A percentile compares a stretch with the other conserved stretches of the same genome.
phyloP scores from a whole-genome alignment of 805 yeast species.

The Candida silvicultrix region DNA sequence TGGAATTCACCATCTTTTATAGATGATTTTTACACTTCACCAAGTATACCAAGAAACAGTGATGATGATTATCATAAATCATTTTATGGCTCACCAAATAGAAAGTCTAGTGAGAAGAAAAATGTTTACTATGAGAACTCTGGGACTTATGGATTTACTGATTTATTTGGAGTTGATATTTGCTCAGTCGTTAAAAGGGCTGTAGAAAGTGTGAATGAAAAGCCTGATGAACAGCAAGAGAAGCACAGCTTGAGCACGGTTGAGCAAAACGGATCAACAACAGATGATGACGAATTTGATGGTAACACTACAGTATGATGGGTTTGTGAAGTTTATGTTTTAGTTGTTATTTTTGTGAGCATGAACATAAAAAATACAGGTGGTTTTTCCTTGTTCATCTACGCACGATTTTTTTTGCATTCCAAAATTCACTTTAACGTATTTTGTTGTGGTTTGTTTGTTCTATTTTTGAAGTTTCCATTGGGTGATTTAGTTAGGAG shows the following conservation, averaged over 20 bases:
- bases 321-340: too few species aligned
- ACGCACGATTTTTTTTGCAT: too few species aligned
- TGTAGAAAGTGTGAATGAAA: constrained; percentile 23
- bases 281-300: constrained; percentile 5
- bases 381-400: too few species aligned
- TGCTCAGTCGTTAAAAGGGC: constrained; percentile 44
- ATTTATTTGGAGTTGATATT: constrained; percentile 54
- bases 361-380: too few species aligned
- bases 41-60: constrained; percentile 24
- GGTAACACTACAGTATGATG: constrained; percentile 3
- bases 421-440: not conserved
- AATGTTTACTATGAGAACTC: constrained; percentile 11
- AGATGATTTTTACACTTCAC: constrained; percentile 62
- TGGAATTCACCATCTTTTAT: constrained; percentile 65
- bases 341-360: too few species aligned
- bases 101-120: constrained; percentile 10
- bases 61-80: constrained; percentile 23
- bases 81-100: constrained; percentile 32
- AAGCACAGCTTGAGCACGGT: not conserved
- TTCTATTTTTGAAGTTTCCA: not conserved
- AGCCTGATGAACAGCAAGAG: constrained; percentile 1
- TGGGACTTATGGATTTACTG: constrained; percentile 19
- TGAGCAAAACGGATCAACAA: not conserved
- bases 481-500: not conserved
- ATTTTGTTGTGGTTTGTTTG: not conserved